A percentile compares a stretch with the other conserved stretches of the same genome.
phyloP scores from a whole-genome alignment of 192 early-diverging fungal genomes.

The Diversispora eburnea region DNA sequence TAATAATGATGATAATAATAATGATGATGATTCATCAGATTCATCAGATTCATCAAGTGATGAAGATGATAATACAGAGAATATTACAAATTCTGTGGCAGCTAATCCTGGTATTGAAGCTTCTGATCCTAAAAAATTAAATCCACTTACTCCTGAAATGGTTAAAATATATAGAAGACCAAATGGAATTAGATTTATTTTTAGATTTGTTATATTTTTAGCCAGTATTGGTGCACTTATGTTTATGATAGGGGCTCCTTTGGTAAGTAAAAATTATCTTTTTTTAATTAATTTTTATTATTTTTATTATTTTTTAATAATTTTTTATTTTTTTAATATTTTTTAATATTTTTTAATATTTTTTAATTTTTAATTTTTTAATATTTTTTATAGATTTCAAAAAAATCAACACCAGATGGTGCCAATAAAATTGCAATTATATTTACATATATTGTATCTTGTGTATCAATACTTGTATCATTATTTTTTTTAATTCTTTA shows the following conservation, averaged over 20 bases:
- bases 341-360: not conserved
- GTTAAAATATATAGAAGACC: not conserved
- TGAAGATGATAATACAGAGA: not conserved
- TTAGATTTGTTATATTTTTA: constrained; percentile 6
- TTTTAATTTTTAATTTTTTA: not conserved
- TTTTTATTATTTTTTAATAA: not conserved
- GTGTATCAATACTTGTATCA: not conserved
- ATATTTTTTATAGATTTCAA: not conserved
- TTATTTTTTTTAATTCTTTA: not conserved
- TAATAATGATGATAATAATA: too few species aligned
- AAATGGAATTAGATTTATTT: constrained; percentile 1
- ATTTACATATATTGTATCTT: constrained; percentile 1
- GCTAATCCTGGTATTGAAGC: constrained; percentile 8
- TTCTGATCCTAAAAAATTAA: constrained; percentile 3
- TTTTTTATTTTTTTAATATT: not conserved
- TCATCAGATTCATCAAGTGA: too few species aligned
- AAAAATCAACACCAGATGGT: not conserved
- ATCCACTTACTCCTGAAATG: not conserved
- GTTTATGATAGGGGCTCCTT: not conserved
- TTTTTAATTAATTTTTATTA: not conserved
- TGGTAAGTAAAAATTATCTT: not conserved
- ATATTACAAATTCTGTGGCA: too few species aligned
- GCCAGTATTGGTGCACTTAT: not conserved
- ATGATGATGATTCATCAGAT: too few species aligned
- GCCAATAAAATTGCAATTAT: not conserved